Base-by-base conservation (phyloP, 1,284 basidiomycete genomes). In the Austroboletus niveus region DNA sequence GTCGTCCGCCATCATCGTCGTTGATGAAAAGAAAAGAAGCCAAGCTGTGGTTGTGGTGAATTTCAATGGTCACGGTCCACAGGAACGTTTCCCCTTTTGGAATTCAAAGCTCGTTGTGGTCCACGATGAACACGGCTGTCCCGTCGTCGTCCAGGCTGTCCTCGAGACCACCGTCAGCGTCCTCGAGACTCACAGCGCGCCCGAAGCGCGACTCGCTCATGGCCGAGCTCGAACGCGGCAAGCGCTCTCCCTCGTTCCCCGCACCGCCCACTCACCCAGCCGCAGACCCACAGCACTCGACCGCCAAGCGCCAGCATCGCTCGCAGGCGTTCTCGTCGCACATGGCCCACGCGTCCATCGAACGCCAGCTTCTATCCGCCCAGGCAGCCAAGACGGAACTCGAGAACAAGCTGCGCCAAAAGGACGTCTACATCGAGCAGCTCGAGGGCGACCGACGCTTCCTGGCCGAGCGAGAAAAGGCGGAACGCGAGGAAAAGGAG, bases 391-490 rank as follows among this genome's bases (percentile, higher is more conserved):
- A 81, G 55, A 65, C 76, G 15, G 83, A 87, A 32, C 69, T 87
- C 30, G 85, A 89, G 63, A 75, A 75, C 14, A 82, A 82, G 63
- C 67, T 89, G 9, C 72, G 80, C 20, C 84, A 88, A 67, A 81
- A 61, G 53, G 81, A 85, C 39, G 66, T 76, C 4, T 77, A 81
- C 57, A 81, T 67, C 24, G 84, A 84, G 42, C 68, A 78, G 45
- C 71, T 89, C 5, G 81, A 87, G 60, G 71, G 77, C n/a, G 87
- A 89, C 60, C 67, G 85, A 32, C 71, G 84, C 17, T 87, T 74
- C 70, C 72, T 87, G 38, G 69, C 81, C 0, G 82, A 85, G 58
- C 64, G 77, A 15, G 79, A 82, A 54, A 78, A 81, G 59, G 80
- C 78, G 56, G 86, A 88, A 48, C 69, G 71, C 2, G 78, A 84